Evolutionary conservation across 1,284 basidiomycete genomes (phyloP).

Genomic region (Irpex rosettiformis): DNA sequence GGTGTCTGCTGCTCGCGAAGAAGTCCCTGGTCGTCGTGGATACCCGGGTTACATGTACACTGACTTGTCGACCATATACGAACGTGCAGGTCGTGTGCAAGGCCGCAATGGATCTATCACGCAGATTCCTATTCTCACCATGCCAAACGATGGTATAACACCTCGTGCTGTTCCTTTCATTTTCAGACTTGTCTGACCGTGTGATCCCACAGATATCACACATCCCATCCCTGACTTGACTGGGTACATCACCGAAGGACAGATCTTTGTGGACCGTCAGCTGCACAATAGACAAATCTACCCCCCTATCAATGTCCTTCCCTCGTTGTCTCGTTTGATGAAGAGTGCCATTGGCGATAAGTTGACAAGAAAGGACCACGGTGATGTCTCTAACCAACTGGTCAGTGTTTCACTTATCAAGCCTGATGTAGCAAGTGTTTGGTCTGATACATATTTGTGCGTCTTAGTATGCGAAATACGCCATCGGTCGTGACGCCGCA

Average conservation of each 20-base stretch:
- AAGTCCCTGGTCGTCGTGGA: slow-evolving; percentile 98
- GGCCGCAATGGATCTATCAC: slow-evolving; percentile 99
- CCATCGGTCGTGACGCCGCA: slow-evolving; percentile 95
- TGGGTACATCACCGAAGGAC: slow-evolving; percentile 98
- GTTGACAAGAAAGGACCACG: slow-evolving; percentile 96
- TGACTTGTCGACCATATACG: slow-evolving; percentile 98
- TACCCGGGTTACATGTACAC: slow-evolving; percentile 99
- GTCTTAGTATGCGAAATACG: slow-evolving; percentile 89
- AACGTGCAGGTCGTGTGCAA: slow-evolving; percentile 97
- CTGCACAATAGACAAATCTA: slow-evolving; percentile 96
- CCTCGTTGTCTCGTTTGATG: slow-evolving; percentile 98
- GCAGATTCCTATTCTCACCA: slow-evolving; percentile 98
- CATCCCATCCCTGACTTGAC: slow-evolving; percentile 99
- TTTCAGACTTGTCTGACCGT: slow-evolving; percentile 11
- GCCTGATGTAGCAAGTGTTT: slow-evolving; percentile 14
- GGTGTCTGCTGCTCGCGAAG: slow-evolving; percentile 98
- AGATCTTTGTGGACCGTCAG: slow-evolving; percentile 98
- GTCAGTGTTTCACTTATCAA: slow-evolving; percentile 38
- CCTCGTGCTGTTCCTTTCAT: slow-evolving; percentile 14
- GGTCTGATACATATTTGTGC: slow-evolving; percentile 6
- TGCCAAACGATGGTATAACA: slow-evolving; percentile 93
- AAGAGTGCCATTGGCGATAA: slow-evolving; percentile 99
- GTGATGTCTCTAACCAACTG: slow-evolving; percentile 97
- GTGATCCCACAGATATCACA: slow-evolving; percentile 78
- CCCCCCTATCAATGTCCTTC: slow-evolving; percentile 99